Evolutionary conservation across 2,329 filamentous ascomycete species (phyloP).

Genomic region (Phialophora macrospora): DNA sequence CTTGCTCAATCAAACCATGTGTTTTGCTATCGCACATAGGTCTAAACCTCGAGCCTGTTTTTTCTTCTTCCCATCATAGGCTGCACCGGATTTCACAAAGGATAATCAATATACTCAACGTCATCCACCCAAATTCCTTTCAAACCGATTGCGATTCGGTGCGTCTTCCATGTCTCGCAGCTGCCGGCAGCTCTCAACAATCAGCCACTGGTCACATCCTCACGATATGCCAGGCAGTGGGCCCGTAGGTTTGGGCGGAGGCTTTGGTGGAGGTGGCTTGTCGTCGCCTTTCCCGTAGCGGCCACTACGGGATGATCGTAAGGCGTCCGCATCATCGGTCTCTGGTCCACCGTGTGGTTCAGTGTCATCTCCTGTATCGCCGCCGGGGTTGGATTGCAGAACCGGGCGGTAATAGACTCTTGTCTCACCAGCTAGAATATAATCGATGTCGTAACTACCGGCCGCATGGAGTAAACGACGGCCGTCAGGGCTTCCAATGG

Average conservation of each 20-base stretch:
- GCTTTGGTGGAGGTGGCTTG: slow-evolving; percentile 23
- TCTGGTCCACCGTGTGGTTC: not conserved
- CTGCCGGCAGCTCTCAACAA: not conserved
- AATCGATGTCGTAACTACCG: not conserved
- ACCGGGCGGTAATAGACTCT: not conserved
- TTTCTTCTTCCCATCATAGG: not conserved
- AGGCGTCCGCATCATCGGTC: not conserved
- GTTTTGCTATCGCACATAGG: not conserved
- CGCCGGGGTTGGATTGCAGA: not conserved
- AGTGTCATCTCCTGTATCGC: not conserved
- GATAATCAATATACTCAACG: not conserved
- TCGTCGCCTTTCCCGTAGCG: slow-evolving; percentile 5
- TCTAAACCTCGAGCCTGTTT: not conserved
- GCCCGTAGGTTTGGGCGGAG: slow-evolving; percentile 23
- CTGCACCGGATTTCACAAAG: not conserved
- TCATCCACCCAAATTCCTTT: not conserved
- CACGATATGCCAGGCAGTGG: slow-evolving; percentile 29
- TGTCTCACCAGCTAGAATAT: not conserved
- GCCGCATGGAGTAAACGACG: not conserved
- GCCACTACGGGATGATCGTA: not conserved
- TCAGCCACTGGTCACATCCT: not conserved
- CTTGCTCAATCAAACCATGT: not conserved
- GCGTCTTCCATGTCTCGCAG: not conserved
- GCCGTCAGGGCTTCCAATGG: not conserved
- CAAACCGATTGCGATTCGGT: not conserved